Evolutionary conservation across 495 filamentous ascomycete species (phyloP), one percentile per base, ranked within the genome.

Genomic region (Podospora pseudocomata): DNA sequence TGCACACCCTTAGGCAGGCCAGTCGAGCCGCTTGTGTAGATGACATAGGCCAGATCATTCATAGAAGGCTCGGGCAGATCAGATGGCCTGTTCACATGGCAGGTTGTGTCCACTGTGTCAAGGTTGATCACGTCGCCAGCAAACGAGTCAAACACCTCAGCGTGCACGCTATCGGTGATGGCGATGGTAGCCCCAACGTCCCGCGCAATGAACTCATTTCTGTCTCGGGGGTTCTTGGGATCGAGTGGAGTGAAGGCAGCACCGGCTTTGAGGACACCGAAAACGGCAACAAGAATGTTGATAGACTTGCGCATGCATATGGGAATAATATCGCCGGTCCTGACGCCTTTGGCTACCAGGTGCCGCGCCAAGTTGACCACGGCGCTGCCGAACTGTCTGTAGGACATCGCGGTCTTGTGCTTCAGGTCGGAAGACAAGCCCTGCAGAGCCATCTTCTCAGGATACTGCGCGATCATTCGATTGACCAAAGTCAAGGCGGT

Each of bases 21-120:
- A 0, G 89, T 91, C 6, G 87, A 88, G 5, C 89, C 89, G 20
- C 84, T 87, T 2, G 89, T 92, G 71, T 91, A 92, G 79, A 91
- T 86, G 20, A 91, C 79, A 76, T 91, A 92, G 20, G 88, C 89
- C 30, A 32, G 3, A 32, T 32, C 30, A 6, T 7, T 7, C 30
- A 32, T 7, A 7, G 30, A 32, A 32, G 30, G 30, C 4, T 32
- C 30, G 30, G 4, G 30, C 30, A 32, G 30, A 5, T 32, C 30
- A 32, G 30, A 4, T 7, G 7, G 7, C 30, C 30, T 32, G 7
- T 32, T 7, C 4, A 6, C 30, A 7, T 32, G 30, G 4, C 7
- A 4, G 30, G 30, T 32, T 4, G 30, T 32, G 3, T 32, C 30
- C 4, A 32, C 30, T 7, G 4, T 32, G 30, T 32, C 30, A 32